phyloP scores from a whole-genome alignment of 2,329 filamentous ascomycete genomes.

The Pseudocercospora fuligena region DNA sequence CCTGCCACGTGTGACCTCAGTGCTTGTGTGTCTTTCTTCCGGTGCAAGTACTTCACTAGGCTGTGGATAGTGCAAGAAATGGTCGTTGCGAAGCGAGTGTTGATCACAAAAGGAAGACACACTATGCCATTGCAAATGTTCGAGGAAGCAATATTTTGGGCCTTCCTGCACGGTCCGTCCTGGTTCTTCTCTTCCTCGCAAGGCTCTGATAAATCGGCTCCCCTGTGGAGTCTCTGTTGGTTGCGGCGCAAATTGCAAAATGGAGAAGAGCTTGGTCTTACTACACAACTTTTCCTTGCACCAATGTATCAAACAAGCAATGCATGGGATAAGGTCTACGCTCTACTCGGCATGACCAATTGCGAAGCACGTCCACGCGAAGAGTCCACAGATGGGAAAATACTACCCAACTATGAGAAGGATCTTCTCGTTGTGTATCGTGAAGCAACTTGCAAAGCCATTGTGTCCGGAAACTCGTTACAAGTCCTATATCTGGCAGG shows the following conservation, averaged over 20 bases:
- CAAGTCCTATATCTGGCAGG: neutral
- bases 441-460: constrained; percentile 1
- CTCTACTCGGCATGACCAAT: neutral
- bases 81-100: neutral
- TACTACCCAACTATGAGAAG: neutral
- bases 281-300: neutral
- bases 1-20: neutral
- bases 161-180: neutral
- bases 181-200: neutral
- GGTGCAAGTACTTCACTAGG: neutral
- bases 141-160: neutral
- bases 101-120: neutral
- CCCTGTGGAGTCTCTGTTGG: neutral
- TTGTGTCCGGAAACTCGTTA: neutral
- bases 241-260: neutral
- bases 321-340: constrained; percentile 4
- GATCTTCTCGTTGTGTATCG: neutral
- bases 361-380: neutral
- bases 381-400: neutral
- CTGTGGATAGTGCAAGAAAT: constrained; percentile 12
- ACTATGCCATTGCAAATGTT: neutral
- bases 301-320: neutral
- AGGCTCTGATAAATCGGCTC: neutral
- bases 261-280: neutral
- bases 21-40: neutral